Evolutionary conservation across 2,329 filamentous ascomycete genomes (phyloP).

Genomic region (Calonectria naviculata): DNA sequence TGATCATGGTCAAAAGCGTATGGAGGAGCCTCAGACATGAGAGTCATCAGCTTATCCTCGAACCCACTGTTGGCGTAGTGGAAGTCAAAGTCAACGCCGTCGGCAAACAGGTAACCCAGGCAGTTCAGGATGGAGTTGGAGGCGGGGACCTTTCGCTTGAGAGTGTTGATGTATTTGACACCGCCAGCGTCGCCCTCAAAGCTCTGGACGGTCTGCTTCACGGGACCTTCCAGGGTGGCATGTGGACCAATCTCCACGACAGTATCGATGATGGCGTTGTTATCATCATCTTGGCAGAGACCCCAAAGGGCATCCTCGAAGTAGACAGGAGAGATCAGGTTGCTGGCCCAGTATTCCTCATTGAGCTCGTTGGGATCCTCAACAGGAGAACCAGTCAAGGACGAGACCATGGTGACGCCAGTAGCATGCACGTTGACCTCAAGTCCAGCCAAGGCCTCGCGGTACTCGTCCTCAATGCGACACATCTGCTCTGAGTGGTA

Average conservation of each 20-base stretch:
- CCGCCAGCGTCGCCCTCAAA: neutral
- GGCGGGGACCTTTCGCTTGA: constrained; percentile 51
- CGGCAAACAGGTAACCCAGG: constrained; percentile 51
- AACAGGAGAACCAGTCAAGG: constrained; percentile 9
- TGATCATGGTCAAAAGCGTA: constrained; percentile 20
- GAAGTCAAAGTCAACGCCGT: constrained; percentile 55
- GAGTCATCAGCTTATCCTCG: constrained; percentile 52
- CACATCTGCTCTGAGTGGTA: constrained; percentile 25
- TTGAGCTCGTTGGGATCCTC: constrained; percentile 12
- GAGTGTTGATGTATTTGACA: constrained; percentile 55
- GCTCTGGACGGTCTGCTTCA: constrained; percentile 58
- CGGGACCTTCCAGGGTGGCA: constrained; percentile 57
- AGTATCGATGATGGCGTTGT: neutral
- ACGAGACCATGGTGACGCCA: constrained; percentile 8
- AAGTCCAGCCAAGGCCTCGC: constrained; percentile 4
- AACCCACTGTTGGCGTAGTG: constrained; percentile 28
- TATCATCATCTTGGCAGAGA: constrained; percentile 4
- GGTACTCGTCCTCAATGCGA: constrained; percentile 13
- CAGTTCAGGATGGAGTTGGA: constrained; percentile 46
- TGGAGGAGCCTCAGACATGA: constrained; percentile 15
- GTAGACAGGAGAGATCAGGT: constrained; percentile 12
- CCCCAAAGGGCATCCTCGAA: constrained; percentile 13
- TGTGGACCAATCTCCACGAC: constrained; percentile 58
- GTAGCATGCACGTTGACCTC: neutral
- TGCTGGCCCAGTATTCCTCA: constrained; percentile 18